phyloP scores from a whole-genome alignment of 306 rosid species.

The Sindora glabra region DNA sequence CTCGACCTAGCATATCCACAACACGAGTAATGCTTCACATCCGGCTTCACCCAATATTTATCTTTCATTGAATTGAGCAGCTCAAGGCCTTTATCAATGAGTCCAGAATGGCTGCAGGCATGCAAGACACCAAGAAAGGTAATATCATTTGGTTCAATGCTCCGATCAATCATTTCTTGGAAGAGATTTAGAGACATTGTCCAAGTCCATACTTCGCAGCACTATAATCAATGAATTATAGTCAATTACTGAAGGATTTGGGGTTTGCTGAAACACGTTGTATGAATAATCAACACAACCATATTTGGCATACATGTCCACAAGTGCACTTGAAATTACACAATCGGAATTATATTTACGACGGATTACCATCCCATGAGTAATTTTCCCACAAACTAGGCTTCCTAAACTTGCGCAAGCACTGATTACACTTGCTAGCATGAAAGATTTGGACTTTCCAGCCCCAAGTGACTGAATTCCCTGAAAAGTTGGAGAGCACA shows the following conservation, averaged over 20 bases:
- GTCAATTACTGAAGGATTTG: conserved; percentile 47
- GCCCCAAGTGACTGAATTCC: conserved; percentile 34
- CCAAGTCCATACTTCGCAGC: conserved; percentile 84
- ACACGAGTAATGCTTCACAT: conserved; percentile 59
- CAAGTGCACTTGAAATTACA: conserved; percentile 63
- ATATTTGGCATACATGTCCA: conserved; percentile 91
- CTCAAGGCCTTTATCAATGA: conserved; percentile 61
- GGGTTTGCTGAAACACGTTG: conserved; percentile 47
- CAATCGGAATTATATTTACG: conserved; percentile 36
- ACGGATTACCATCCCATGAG: conserved; percentile 60
- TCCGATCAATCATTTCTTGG: conserved; percentile 55
- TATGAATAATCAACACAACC: conserved; percentile 56
- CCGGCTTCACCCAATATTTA: conserved; percentile 53
- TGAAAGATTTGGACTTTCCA: conserved; percentile 52
- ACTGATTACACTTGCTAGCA: conserved; percentile 56
- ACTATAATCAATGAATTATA: conserved; percentile 79
- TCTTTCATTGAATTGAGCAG: conserved; percentile 48
- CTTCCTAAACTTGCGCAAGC: conserved; percentile 76
- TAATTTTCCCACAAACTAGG: conserved; percentile 52
- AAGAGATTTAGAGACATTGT: conserved; percentile 49
- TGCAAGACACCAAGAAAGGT: conserved; percentile 75
- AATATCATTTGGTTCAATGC: conserved; percentile 56
- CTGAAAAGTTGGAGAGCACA: conserved; percentile 40
- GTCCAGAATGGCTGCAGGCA: conserved; percentile 89
- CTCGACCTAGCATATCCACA: conserved; percentile 77